Conservation (phyloP, 352 stramenopile genomes). For the Phytopythium boreale region DNA sequence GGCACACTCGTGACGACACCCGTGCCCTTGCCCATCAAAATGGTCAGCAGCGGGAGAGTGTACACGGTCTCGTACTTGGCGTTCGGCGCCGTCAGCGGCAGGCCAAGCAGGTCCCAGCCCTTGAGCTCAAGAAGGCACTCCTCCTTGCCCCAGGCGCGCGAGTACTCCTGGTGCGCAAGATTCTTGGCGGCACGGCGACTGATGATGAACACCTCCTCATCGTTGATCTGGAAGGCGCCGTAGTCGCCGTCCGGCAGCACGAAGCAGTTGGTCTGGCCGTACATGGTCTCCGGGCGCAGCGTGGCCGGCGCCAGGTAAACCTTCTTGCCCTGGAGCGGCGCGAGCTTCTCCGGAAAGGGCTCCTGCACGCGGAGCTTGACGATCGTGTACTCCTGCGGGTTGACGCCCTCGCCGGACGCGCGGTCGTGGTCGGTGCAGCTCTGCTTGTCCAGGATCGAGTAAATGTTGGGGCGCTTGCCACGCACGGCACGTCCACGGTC, state of each 20-base stretch:
- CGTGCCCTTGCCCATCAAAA: conserved; percentile 99
- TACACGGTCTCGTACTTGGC: conserved; percentile 98
- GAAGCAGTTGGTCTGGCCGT: conserved; percentile 99
- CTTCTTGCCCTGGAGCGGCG: conserved; percentile 78
- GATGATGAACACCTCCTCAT: conserved; percentile 96
- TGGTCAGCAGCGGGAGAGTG: conserved; percentile 98
- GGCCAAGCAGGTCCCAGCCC: conserved; percentile 95
- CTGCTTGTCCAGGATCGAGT: conserved; percentile 97
- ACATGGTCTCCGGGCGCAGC: conserved; percentile 99
- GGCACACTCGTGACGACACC: conserved; percentile 99
- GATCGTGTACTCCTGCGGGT: conserved; percentile 99
- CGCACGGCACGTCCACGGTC: conserved; percentile 86
- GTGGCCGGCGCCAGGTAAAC: conserved; percentile 98
- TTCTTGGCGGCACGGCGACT: conserved; percentile 91
- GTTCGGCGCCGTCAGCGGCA: conserved; percentile 95
- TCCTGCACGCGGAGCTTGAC: conserved; percentile 96
- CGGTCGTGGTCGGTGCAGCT: conserved; percentile 99
- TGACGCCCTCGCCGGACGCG: conserved; percentile 97
- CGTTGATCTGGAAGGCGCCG: conserved; percentile 95
- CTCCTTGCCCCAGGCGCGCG: conserved; percentile 85
- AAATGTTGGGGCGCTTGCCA: conserved; percentile 98
- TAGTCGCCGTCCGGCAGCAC: conserved; percentile 99
- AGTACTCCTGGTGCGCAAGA: conserved; percentile 94
- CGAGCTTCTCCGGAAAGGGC: conserved; percentile 75
- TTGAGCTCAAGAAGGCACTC: conserved; percentile 90